phyloP scores from a whole-genome alignment of 148 eudicot species.

The Oxyria digyna region DNA sequence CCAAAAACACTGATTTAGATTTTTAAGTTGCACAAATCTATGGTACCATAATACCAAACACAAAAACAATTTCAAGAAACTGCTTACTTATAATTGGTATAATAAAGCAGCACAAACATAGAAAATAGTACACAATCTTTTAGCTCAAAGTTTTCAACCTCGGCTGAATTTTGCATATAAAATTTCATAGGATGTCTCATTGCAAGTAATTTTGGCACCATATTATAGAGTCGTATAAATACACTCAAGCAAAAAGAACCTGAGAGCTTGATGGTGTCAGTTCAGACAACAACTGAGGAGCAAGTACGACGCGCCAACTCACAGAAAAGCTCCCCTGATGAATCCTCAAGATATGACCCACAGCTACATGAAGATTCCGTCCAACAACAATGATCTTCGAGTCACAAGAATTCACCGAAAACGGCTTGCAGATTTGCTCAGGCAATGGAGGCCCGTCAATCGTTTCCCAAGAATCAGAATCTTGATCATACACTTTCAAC shows the following conservation, averaged over 20 bases:
- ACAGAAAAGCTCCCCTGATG: conserved; percentile 36
- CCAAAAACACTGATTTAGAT: too few species aligned
- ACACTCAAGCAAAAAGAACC: conserved; percentile 80
- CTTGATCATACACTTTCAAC: conserved; percentile 63
- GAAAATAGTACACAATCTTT: too few species aligned
- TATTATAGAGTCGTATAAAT: too few species aligned
- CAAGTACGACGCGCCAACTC: conserved; percentile 58
- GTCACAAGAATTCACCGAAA: conserved; percentile 47
- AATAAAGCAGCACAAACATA: too few species aligned
- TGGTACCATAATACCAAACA: too few species aligned
- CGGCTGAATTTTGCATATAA: too few species aligned
- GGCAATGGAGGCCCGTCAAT: conserved; percentile 74
- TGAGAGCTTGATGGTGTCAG: conserved; percentile 76
- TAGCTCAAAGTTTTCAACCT: too few species aligned
- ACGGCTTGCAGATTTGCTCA: conserved; percentile 83
- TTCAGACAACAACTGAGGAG: conserved; percentile 41
- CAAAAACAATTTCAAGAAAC: too few species aligned
- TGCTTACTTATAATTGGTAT: too few species aligned
- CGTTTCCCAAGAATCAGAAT: conserved; percentile 62
- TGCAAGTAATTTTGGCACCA: not conserved
- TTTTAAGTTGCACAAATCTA: too few species aligned
- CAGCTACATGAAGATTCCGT: conserved; percentile 70
- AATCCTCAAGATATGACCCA: conserved; percentile 40
- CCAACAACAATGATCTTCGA: conserved; percentile 68
- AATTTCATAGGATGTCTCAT: not conserved